Evolutionary conservation across 176 grass and related monocot genomes (phyloP).

Genomic region (Triticum turgidum): DNA sequence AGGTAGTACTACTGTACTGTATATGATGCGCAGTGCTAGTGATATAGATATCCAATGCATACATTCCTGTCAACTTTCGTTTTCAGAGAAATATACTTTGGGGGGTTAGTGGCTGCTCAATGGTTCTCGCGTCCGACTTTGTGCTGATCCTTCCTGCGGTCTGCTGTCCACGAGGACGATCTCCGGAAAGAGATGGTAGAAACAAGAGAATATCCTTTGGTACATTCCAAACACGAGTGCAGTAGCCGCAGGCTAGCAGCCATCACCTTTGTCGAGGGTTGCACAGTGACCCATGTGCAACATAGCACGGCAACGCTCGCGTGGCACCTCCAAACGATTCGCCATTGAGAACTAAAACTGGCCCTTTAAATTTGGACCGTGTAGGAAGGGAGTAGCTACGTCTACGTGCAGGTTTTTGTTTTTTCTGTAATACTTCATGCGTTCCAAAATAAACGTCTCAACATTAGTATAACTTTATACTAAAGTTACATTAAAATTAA

Average conservation of each 20-base stretch:
- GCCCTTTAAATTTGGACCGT: no score
- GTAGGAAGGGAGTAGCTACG: no score
- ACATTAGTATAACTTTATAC: no score
- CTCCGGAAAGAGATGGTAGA: not conserved
- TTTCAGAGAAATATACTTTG: not conserved
- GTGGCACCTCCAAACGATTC: not conserved
- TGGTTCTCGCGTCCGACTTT: not conserved
- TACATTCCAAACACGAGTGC: conserved; percentile 15
- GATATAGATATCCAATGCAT: no score
- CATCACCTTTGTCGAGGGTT: not conserved
- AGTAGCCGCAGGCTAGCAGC: not conserved
- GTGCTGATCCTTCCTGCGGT: not conserved
- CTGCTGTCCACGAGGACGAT: not conserved
- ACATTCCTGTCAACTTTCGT: not conserved
- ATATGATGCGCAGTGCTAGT: no score
- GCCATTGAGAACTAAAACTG: no score
- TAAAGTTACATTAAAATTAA: no score
- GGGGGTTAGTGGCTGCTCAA: not conserved
- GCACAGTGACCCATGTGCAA: conserved; percentile 25
- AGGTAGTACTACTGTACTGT: no score
- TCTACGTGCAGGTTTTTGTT: no score
- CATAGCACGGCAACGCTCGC: not conserved
- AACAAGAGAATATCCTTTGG: conserved; percentile 32
- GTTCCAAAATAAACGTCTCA: no score
- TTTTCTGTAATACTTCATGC: no score